Conservation (phyloP, 805 yeast species). For the Yarrowia sp. region DNA sequence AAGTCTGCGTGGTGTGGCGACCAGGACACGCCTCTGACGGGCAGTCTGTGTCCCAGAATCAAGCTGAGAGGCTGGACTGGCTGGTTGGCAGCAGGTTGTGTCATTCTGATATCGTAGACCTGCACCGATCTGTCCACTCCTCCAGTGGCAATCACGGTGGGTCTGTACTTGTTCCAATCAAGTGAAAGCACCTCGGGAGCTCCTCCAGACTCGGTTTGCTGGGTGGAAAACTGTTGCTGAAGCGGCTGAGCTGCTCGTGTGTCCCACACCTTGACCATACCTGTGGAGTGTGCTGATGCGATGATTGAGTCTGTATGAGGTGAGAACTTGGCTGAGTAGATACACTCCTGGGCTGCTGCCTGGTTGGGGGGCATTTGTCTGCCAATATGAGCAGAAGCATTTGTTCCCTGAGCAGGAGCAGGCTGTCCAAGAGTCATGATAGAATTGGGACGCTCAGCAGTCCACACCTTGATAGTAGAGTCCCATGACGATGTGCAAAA, state of each 20-base stretch:
- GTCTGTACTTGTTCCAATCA: slow-evolving; percentile 89
- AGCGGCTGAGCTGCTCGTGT: slow-evolving; percentile 63
- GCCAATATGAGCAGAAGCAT: slow-evolving; percentile 13
- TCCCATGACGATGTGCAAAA: slow-evolving; percentile 86
- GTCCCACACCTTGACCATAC: slow-evolving; percentile 80
- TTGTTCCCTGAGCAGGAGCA: slow-evolving; percentile 21
- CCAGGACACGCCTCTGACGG: slow-evolving; percentile 81
- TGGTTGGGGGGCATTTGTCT: slow-evolving; percentile 9
- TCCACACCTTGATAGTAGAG: slow-evolving; percentile 65
- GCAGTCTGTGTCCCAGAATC: slow-evolving; percentile 74
- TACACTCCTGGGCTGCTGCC: slow-evolving; percentile 50
- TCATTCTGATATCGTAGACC: slow-evolving; percentile 85
- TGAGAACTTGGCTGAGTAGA: slow-evolving; percentile 76
- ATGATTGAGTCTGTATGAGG: slow-evolving; percentile 78
- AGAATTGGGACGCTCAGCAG: slow-evolving; percentile 32
- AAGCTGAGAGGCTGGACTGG: slow-evolving; percentile 34
- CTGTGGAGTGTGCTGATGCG: slow-evolving; percentile 69
- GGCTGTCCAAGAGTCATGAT: slow-evolving; percentile 33
- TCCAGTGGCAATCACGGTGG: slow-evolving; percentile 76
- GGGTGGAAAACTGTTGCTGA: slow-evolving; percentile 35
- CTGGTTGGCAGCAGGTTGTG: slow-evolving; percentile 40
- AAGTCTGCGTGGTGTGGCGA: slow-evolving; percentile 79
- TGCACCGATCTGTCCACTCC: slow-evolving; percentile 87
- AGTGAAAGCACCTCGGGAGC: slow-evolving; percentile 62
- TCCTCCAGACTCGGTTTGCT: slow-evolving; percentile 37